Conservation (phyloP, 2,329 filamentous ascomycete genomes). For the Xylaria sp. region DNA sequence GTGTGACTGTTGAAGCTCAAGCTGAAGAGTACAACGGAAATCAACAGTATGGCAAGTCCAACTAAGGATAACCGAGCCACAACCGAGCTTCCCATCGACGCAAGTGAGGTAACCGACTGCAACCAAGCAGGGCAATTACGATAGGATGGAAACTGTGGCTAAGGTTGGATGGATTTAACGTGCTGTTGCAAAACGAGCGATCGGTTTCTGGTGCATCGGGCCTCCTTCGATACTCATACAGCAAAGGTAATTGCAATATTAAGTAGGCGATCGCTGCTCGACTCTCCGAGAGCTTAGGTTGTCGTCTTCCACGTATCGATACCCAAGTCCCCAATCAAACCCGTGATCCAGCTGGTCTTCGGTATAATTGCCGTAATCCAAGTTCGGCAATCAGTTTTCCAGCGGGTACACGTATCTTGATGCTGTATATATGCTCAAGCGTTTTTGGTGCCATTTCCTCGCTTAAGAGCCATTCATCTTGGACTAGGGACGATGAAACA, state of each 20-base stretch:
- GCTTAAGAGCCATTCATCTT: not conserved
- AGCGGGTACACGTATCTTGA: not conserved
- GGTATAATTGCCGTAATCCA: not conserved
- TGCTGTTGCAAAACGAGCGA: constrained; percentile 9
- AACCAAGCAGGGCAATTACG: not conserved
- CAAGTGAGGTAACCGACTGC: not conserved
- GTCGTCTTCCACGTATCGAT: not conserved
- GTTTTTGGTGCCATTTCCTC: not conserved
- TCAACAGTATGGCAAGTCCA: constrained; percentile 6
- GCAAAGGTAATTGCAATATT: not conserved
- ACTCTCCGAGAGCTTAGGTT: not conserved
- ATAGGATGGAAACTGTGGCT: not conserved
- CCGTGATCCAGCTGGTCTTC: not conserved
- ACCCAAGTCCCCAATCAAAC: not conserved
- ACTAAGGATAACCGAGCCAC: not conserved
- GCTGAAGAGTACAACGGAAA: not conserved
- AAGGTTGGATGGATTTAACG: not conserved
- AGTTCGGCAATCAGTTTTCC: not conserved
- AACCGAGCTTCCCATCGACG: constrained; percentile 1
- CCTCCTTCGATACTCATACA: not conserved
- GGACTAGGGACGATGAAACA: not conserved
- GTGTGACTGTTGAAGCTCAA: constrained; percentile 3
- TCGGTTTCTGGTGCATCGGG: not conserved
- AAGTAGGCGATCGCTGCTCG: not conserved
- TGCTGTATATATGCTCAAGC: not conserved